Conservation (phyloP, 2,329 filamentous ascomycete genomes). For the Rhinocladiella similis region DNA sequence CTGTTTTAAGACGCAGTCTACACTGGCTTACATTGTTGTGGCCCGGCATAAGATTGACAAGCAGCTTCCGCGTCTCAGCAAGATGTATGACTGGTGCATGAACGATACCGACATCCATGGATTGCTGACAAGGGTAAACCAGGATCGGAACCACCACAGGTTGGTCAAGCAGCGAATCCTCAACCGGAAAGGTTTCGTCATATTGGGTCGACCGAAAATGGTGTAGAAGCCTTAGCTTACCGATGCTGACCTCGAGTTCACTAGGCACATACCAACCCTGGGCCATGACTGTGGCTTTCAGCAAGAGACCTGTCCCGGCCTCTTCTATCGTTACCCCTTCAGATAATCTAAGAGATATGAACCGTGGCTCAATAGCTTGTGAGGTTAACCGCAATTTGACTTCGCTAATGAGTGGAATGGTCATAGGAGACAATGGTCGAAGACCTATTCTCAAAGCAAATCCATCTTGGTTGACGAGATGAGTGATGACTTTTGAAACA, state of each 20-base stretch:
- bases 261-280: conserved; percentile 26
- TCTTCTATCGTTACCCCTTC: conserved; percentile 49
- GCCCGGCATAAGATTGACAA: conserved; percentile 60
- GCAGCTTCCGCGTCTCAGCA: conserved; percentile 74
- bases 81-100: conserved; percentile 73
- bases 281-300: conserved; percentile 21
- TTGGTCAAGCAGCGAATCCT: conserved; percentile 1
- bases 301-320: conserved; percentile 50
- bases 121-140: conserved; percentile 21
- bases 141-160: conserved; percentile 17
- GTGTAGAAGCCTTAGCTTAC: conserved; percentile 24
- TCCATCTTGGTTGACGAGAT: conserved; percentile 71
- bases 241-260: conserved; percentile 22
- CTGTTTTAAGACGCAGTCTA: conserved; percentile 63
- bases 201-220: conserved; percentile 16
- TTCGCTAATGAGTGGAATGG: conserved; percentile 9
- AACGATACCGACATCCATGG: conserved; percentile 52
- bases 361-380: conserved; percentile 56
- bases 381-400: conserved; percentile 20
- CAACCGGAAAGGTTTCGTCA: not conserved
- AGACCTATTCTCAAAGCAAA: conserved; percentile 65
- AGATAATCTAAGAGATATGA: conserved; percentile 50
- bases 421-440: conserved; percentile 4
- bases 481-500: conserved; percentile 67
- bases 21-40: conserved; percentile 48